A percentile compares a stretch with the other conserved stretches of the same genome.
phyloP scores from a whole-genome alignment of 371 early-diverging fungal species.

The Vittaforma corneae region DNA sequence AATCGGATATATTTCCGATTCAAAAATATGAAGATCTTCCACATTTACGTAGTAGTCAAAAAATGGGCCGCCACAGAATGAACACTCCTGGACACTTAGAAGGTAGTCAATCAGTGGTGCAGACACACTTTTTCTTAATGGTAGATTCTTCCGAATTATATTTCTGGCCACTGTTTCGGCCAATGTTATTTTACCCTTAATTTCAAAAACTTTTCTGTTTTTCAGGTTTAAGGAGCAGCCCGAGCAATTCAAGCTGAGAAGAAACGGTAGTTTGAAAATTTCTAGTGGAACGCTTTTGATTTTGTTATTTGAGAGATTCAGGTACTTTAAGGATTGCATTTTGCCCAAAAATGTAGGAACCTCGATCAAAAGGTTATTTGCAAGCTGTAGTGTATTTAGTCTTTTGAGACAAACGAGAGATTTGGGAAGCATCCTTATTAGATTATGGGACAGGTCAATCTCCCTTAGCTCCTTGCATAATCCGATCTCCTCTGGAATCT shows the following conservation, averaged over 20 bases:
- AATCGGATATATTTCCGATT: conserved; percentile 27
- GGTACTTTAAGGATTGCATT: conserved; percentile 36
- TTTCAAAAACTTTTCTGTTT: conserved; percentile 22
- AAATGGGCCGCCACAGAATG: conserved; percentile 72
- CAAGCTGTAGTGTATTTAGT: conserved; percentile 61
- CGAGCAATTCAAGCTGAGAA: conserved; percentile 21
- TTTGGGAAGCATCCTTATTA: conserved; percentile 61
- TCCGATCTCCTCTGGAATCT: conserved; percentile 65
- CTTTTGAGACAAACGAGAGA: conserved; percentile 62
- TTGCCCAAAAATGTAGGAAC: conserved; percentile 48
- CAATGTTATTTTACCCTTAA: conserved; percentile 59
- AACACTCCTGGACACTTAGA: conserved; percentile 63
- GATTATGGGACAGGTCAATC: conserved; percentile 65
- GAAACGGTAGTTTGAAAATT: conserved; percentile 55
- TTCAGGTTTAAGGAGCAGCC: conserved; percentile 60
- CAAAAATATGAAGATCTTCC: conserved; percentile 27
- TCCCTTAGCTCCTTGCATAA: conserved; percentile 63
- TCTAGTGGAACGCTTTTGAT: conserved; percentile 62
- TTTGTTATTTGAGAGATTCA: conserved; percentile 56
- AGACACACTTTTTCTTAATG: conserved; percentile 60
- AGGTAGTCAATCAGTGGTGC: conserved; percentile 63
- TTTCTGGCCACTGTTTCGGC: conserved; percentile 67
- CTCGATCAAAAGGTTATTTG: conserved; percentile 57
- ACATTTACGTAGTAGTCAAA: conserved; percentile 62
- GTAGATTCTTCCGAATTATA: conserved; percentile 63